Evolutionary conservation across 345 rosid species (phyloP), one percentile per base, ranked within the genome.

Genomic region (Populus euphratica): DNA sequence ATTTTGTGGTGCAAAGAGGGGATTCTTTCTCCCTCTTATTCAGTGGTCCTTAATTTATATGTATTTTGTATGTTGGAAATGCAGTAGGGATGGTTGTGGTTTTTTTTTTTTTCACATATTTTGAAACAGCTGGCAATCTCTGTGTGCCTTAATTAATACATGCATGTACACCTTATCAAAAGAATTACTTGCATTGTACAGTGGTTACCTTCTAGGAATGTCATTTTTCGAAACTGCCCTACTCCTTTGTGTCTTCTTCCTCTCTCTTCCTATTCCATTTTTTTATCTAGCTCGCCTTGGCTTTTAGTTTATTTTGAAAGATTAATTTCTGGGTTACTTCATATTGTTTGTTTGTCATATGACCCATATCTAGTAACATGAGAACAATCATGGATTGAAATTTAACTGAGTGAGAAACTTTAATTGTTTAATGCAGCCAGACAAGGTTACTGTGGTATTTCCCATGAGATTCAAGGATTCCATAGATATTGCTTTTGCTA

Each of bases 391-490:
- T 9, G 23, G 38, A 65, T 77, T 38, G 36, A 73, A 70, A 36
- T 62, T 65, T 63, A 73, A 71, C 78, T 31, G 50, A 64, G 74
- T 56, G 52, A 68, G 78, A 12, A 35, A 62, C 23, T 43, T 5
- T 29, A 35, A 52, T 41, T 77, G 69, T 78, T 79, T 73, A 23
- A 80, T 70, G 74, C 95, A 96, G 98, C 90, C 84, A 61, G 97
- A 96, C 41, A 96, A 86, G 90, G 97, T 90, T 38, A 90, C 89
- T 0, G 96, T 96, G 76, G 91, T 92, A 12, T 92, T 86, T 85
- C 98, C 99, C 44, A 94, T 96, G 99, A 91, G 94, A 85, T 96
- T 96, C 84, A 92, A 83, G 63, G 97, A 96, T 84, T 84, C 93
- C 67, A 84, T 92, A 4, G 98, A 96, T 78, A 92, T 80, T 59